phyloP scores from a whole-genome alignment of 441 rosid genomes.

The Syzygium syzygioides region DNA sequence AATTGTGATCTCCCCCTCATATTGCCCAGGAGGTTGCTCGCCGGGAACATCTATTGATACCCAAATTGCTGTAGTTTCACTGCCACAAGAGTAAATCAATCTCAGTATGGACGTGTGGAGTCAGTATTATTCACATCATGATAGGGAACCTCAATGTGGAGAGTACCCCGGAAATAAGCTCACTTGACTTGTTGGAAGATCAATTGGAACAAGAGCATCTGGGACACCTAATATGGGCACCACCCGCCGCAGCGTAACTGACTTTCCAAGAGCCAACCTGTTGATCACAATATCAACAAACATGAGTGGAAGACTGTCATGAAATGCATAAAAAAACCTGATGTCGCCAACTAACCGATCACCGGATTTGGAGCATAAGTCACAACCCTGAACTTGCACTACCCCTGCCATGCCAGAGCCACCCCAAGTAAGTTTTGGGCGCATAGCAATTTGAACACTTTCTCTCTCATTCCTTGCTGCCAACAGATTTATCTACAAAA shows the following conservation, averaged over 20 bases:
- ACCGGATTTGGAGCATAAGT: slow-evolving; percentile 72
- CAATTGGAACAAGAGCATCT: slow-evolving; percentile 95
- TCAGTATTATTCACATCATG: slow-evolving; percentile 9
- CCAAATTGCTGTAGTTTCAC: slow-evolving; percentile 90
- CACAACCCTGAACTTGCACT: slow-evolving; percentile 83
- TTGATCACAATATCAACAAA: slow-evolving; percentile 15
- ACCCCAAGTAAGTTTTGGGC: slow-evolving; percentile 90
- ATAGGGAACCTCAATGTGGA: slow-evolving; percentile 3
- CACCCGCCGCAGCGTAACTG: slow-evolving; percentile 58
- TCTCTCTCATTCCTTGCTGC: slow-evolving; percentile 98
- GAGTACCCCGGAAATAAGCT: slow-evolving; percentile 76
- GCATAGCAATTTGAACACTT: slow-evolving; percentile 86
- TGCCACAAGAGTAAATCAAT: slow-evolving; percentile 21
- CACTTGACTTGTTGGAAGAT: slow-evolving; percentile 68
- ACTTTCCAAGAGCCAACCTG: slow-evolving; percentile 83
- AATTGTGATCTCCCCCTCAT: slow-evolving; percentile 77
- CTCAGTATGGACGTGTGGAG: slow-evolving; percentile 18
- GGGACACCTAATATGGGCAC: slow-evolving; percentile 89
- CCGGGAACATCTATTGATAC: slow-evolving; percentile 87
- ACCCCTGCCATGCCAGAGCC: slow-evolving; percentile 56
- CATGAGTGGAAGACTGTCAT: slow-evolving; percentile 15
- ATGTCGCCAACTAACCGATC: slow-evolving; percentile 54
- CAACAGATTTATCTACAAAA: slow-evolving; percentile 72
- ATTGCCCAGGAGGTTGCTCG: slow-evolving; percentile 79
- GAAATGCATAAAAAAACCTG: not conserved